Percentiles rank a stretch among this genome's conserved stretches.
phyloP scores from a whole-genome alignment of 2,329 filamentous ascomycete genomes.

The Cercospora canescens region DNA sequence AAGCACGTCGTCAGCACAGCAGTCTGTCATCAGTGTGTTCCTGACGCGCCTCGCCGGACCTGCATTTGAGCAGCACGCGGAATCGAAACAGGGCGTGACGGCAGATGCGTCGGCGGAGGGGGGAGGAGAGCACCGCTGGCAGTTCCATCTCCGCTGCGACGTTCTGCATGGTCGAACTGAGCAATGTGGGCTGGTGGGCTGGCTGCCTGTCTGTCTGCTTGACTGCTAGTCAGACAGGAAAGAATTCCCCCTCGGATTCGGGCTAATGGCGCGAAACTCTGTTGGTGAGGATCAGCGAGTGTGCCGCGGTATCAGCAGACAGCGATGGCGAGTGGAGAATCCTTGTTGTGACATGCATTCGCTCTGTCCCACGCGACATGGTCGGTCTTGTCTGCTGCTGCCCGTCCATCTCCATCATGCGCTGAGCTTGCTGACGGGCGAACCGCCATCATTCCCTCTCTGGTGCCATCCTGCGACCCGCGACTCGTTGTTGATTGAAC shows the following conservation, averaged over 20 bases:
- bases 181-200: neutral
- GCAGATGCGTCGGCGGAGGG: neutral
- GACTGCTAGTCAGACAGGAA: neutral
- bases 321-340: slow-evolving; percentile 3
- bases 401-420: neutral
- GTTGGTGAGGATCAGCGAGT: neutral
- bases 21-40: neutral
- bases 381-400: neutral
- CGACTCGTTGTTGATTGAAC: neutral
- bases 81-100: neutral
- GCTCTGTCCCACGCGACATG: slow-evolving; percentile 4
- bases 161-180: neutral
- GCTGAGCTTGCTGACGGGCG: neutral
- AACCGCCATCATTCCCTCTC: neutral
- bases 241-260: neutral
- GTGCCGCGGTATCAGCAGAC: neutral
- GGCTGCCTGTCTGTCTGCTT: neutral
- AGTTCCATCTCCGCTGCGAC: neutral
- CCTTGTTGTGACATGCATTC: neutral
- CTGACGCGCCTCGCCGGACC: neutral
- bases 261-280: neutral
- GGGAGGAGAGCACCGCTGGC: neutral
- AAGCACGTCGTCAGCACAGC: neutral
- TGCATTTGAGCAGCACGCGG: neutral
- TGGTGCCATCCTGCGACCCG: neutral